Evolutionary conservation across 2,329 filamentous ascomycete genomes (phyloP).

Genomic region (Colletotrichum costaricense): DNA sequence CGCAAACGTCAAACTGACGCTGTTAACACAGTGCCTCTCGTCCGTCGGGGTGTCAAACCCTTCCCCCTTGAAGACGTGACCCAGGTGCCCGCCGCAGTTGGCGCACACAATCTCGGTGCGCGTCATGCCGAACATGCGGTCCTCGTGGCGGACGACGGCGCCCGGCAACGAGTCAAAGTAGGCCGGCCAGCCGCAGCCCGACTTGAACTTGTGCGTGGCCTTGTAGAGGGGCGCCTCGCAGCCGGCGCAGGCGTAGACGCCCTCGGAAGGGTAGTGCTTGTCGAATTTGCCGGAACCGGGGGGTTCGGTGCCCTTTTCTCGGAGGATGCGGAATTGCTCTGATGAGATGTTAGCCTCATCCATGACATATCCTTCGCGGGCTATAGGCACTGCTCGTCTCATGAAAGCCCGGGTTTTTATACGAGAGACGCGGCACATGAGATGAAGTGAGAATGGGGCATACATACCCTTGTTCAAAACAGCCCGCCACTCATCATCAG

Average conservation of each 20-base stretch:
- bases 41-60: constrained; percentile 87
- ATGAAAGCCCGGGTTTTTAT: background rate
- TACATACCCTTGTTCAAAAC: constrained; percentile 71
- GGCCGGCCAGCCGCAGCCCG: constrained; percentile 96
- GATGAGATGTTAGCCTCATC: constrained; percentile 30
- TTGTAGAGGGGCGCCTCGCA: constrained; percentile 92
- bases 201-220: constrained; percentile 94
- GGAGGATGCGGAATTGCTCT: constrained; percentile 97
- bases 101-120: constrained; percentile 94
- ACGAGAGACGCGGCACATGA: background rate
- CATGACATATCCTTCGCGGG: background rate
- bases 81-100: constrained; percentile 93
- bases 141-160: constrained; percentile 85
- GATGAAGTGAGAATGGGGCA: background rate
- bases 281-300: constrained; percentile 86
- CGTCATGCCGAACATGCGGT: constrained; percentile 82
- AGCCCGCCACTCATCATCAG: constrained; percentile 88
- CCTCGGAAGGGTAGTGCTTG: constrained; percentile 81
- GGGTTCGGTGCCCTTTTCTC: constrained; percentile 90
- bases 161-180: constrained; percentile 97
- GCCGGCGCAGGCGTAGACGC: constrained; percentile 88
- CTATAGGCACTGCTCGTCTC: background rate
- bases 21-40: constrained; percentile 98
- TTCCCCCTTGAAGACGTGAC: constrained; percentile 93
- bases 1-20: constrained; percentile 86